Evolutionary conservation across 1,139 yeast species (phyloP), one percentile per base, ranked within the genome.

Genomic region (Pichia sp.): DNA sequence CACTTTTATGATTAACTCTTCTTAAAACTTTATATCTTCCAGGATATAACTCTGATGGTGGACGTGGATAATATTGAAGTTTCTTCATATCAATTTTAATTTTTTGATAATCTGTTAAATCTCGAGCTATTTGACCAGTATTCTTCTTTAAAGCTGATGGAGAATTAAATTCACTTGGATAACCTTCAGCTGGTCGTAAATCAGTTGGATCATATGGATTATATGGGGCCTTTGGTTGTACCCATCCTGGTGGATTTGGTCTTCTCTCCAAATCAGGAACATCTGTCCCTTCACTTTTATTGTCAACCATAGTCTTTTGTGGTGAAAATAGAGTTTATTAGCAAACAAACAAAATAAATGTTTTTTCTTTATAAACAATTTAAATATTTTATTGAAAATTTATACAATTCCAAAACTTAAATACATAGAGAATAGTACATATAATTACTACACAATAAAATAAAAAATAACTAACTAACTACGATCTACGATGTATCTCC

Each of bases 161-260:
- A 4, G 77, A 62, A 49, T 71, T 68, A 61, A 70, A 85, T 61
- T 86, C 96, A 11, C 90, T 81, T 1, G 96, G 96, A 53, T 86
- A 86, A 2, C 95, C 95, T 59, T 79, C 80, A 0, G 95, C 76
- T 0, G 96, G 95, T 42, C 96, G 69, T 33, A 69, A 62, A 60
- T 86, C 96, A 0, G 76, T 65, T 0, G 92, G 85, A 59, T 86
- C 96, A 58, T 81, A 86, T 3, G 95, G 95, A 55, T 86, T 86
- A 60, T 85, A 87, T 0, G 92, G 92, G 2, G 90, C 92, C 51
- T 74, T 76, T 4, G 95, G 95, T 2, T 82, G 86, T 0, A 74
- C 74, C 95, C 95, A 85, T 0, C 92, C 92, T 20, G 77, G 76
- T 2, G 95, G 94, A 56, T 85, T 82, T 3, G 94, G 87, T 49